phyloP scores from a whole-genome alignment of 1,284 basidiomycete genomes.

The Earliella scabrosa region DNA sequence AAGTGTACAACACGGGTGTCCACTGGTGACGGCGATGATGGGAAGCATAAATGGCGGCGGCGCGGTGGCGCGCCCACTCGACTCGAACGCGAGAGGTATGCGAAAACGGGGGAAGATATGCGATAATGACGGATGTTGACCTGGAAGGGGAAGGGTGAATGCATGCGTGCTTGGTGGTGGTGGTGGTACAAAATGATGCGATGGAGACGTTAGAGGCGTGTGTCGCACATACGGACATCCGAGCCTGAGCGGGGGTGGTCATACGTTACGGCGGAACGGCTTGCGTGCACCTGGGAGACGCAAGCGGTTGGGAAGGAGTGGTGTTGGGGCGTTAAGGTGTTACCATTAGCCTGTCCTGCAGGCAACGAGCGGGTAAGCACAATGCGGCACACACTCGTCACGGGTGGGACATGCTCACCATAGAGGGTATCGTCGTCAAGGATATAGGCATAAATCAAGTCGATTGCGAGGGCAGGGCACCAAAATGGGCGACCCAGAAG shows the following conservation, averaged over 20 bases:
- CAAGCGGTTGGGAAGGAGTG: slow-evolving; percentile 8
- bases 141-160: slow-evolving; percentile 5
- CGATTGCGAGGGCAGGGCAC: slow-evolving; percentile 1
- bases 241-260: slow-evolving; percentile 20
- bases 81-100: slow-evolving; percentile 8
- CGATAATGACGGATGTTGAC: slow-evolving; percentile 9
- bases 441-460: slow-evolving; percentile 10
- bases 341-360: slow-evolving; percentile 17
- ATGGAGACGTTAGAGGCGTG: neutral
- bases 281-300: neutral
- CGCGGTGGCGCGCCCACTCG: neutral
- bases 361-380: neutral
- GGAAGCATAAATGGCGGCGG: slow-evolving; percentile 2
- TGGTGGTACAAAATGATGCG: slow-evolving; percentile 14
- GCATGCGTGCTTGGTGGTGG: slow-evolving; percentile 4
- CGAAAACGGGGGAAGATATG: slow-evolving; percentile 9
- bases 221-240: slow-evolving; percentile 18
- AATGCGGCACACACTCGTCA: neutral
- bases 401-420: slow-evolving; percentile 8
- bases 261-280: slow-evolving; percentile 3
- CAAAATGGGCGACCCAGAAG: slow-evolving; percentile 21
- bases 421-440: slow-evolving; percentile 13
- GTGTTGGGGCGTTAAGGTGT: slow-evolving; percentile 3
- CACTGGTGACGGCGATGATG: slow-evolving; percentile 11
- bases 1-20: slow-evolving; percentile 20